A percentile compares a stretch with the other conserved stretches of the same genome.
These are phyloP conservation scores for Sporobolomyces phaffii DNA, from an alignment of 768 basidiomycete genomes.

Conservation along the genomic window DNA sequence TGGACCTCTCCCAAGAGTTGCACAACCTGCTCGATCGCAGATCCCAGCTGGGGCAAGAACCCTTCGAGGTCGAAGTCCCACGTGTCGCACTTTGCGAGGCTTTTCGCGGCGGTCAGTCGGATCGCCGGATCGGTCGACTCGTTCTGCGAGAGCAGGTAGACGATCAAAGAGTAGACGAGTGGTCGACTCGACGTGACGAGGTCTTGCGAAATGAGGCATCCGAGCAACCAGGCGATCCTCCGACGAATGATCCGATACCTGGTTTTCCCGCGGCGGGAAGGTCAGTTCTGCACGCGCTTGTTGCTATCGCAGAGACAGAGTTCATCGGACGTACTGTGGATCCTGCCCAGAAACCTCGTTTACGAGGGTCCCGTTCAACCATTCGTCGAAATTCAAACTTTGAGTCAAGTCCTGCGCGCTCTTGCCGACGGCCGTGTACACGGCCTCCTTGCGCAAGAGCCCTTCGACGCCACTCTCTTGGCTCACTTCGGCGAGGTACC, in stretches of 20 bases:
- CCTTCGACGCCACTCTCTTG: slow-evolving; percentile 54
- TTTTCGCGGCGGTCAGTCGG: slow-evolving; percentile 72
- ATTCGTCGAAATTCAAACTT: slow-evolving; percentile 62
- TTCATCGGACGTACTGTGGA: slow-evolving; percentile 56
- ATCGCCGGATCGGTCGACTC: slow-evolving; percentile 79
- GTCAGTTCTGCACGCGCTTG: too few species aligned
- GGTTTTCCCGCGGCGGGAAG: neutral
- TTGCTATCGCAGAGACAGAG: too few species aligned
- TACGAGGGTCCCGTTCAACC: slow-evolving; percentile 60
- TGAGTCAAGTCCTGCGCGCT: slow-evolving; percentile 62
- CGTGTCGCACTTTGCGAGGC: slow-evolving; percentile 72
- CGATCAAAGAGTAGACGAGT: slow-evolving; percentile 70
- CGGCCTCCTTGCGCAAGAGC: slow-evolving; percentile 71
- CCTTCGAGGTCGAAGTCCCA: slow-evolving; percentile 57
- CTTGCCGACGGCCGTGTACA: slow-evolving; percentile 84
- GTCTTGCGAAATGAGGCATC: slow-evolving; percentile 74
- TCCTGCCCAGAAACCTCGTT: slow-evolving; percentile 59
- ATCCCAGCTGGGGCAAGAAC: slow-evolving; percentile 66
- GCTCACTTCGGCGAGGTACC: slow-evolving; percentile 57
- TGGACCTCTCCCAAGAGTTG: slow-evolving; percentile 65
- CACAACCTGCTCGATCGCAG: slow-evolving; percentile 62
- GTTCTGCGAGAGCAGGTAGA: slow-evolving; percentile 59
- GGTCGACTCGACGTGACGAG: slow-evolving; percentile 57
- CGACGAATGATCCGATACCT: slow-evolving; percentile 89
- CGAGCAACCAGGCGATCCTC: slow-evolving; percentile 90